A percentile compares a stretch with the other conserved stretches of the same genome.
Evolutionary conservation across 1,139 yeast species (phyloP).

Genomic region (Candida albicans): DNA sequence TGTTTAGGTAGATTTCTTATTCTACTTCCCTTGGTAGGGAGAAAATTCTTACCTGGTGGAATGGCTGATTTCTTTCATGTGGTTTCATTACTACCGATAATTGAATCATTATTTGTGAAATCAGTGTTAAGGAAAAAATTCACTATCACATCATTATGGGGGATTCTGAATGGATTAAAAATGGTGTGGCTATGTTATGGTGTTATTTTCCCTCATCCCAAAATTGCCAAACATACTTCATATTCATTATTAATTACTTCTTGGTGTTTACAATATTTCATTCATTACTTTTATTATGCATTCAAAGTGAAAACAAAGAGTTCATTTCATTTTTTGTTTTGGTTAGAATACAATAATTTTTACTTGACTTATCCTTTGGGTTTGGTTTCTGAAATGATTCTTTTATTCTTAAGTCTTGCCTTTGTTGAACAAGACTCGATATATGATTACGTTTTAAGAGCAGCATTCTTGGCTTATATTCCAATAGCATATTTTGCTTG

Average conservation of each 20-base stretch:
- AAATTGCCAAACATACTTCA: conserved; percentile 47
- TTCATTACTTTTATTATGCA: conserved; percentile 47
- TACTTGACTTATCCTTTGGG: conserved; percentile 48
- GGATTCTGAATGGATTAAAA: conserved; percentile 29
- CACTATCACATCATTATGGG: conserved; percentile 24
- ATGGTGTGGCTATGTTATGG: conserved; percentile 48
- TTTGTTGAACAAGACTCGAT: conserved; percentile 37
- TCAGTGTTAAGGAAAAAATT: conserved; percentile 15
- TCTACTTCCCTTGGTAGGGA: conserved; percentile 61
- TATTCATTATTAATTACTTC: conserved; percentile 49
- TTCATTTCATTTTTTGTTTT: conserved; percentile 34
- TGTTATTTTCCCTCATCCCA: conserved; percentile 49
- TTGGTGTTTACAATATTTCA: conserved; percentile 44
- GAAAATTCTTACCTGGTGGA: conserved; percentile 65
- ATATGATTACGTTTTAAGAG: conserved; percentile 29
- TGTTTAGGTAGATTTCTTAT: conserved; percentile 51
- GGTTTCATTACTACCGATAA: conserved; percentile 37
- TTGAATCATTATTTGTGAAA: conserved; percentile 27
- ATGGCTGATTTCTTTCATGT: conserved; percentile 62
- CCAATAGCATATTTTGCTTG: conserved; percentile 41
- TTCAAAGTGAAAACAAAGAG: conserved; percentile 44
- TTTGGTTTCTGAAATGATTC: conserved; percentile 50
- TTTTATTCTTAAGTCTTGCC: conserved; percentile 51
- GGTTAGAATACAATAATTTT: conserved; percentile 42
- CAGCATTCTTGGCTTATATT: conserved; percentile 31